These are phyloP conservation scores for Boletales sp. DNA, from an alignment of 768 basidiomycete genomes.

Conservation along the genomic window DNA sequence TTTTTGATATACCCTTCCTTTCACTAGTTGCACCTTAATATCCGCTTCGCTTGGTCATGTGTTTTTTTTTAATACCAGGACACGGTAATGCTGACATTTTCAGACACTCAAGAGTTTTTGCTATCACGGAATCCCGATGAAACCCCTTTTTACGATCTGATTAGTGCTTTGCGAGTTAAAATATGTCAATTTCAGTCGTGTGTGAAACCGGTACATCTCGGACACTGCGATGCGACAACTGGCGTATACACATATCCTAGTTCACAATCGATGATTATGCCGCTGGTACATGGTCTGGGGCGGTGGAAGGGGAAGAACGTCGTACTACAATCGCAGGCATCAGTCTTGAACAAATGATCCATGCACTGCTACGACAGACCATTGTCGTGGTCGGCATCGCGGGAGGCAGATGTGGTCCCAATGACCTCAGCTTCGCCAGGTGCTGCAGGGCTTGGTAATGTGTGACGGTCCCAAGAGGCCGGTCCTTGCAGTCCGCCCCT, in stretches of 20 bases:
- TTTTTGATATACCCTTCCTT: slow-evolving; percentile 32
- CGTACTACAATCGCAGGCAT: neutral
- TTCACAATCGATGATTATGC: neutral
- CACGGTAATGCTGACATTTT: slow-evolving; percentile 26
- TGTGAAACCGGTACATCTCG: neutral
- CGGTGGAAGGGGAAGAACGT: neutral
- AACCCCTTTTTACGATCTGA: slow-evolving; percentile 25
- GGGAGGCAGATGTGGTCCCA: neutral
- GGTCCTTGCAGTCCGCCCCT: neutral
- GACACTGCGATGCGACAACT: slow-evolving; percentile 1
- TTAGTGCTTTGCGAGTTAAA: slow-evolving; percentile 29
- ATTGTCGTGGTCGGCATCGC: neutral
- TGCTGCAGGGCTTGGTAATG: neutral
- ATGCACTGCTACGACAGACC: neutral
- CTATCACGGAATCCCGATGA: slow-evolving; percentile 25
- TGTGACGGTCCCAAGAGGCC: neutral
- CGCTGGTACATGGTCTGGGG: neutral
- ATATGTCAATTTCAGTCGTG: slow-evolving; percentile 13
- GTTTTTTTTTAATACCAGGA: slow-evolving; percentile 23
- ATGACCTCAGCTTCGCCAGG: neutral
- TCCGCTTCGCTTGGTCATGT: slow-evolving; percentile 33
- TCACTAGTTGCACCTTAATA: slow-evolving; percentile 35
- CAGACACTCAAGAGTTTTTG: slow-evolving; percentile 17
- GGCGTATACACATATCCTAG: neutral
- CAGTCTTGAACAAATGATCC: neutral